Base-by-base conservation (phyloP, 192 early-diverging fungal genomes). In the Obelidium mucronatum region DNA sequence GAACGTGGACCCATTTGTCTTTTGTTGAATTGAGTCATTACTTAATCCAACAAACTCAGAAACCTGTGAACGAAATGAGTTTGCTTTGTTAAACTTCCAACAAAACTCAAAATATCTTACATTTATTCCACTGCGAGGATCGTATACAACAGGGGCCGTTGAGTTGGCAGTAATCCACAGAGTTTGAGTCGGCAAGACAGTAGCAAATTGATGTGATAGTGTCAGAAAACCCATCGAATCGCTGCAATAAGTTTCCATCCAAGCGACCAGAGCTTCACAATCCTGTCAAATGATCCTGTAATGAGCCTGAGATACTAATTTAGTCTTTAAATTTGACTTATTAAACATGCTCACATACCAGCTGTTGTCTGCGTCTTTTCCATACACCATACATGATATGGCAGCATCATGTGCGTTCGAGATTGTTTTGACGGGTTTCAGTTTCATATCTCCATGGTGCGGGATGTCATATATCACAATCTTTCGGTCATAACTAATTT, bases 331-430 rank as follows among this genome's bases (percentile, higher is more conserved):
- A 48, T 58, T 52, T 2, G 8, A 4, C 40, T 40, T 22, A 11
- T 42, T 28, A 63, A 59, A 44, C 66, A 36, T 15, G 40, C 74
- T 22, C 48, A 4, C 35, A 70, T 66, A 87, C 88, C 88, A 89
- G 78, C 86, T 88, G 75, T 89, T 89, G 61, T 89, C 88, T 15
- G 81, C 79, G 68, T 88, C 87, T 53, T 90, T 90, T 2, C 87
- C 88, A 79, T 78, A 89, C 44, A 87, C 81, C 88, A 90, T 88
- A 72, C 86, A 88, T 4, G 87, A 85, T n/a, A 90, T 87, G 6
- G 87, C 85, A 13, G 88, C 88, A 69, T 90, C 87, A 67, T 90
- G 88, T 11, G 88, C 88, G 35, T 90, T 80, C 22, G 72, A 52
- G 30, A 90, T 77, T 19, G 65, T 68, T 40, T 81, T 75, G 8